Conservation (phyloP, 768 basidiomycete genomes). For the Porpolomopsis calyptriformis region DNA sequence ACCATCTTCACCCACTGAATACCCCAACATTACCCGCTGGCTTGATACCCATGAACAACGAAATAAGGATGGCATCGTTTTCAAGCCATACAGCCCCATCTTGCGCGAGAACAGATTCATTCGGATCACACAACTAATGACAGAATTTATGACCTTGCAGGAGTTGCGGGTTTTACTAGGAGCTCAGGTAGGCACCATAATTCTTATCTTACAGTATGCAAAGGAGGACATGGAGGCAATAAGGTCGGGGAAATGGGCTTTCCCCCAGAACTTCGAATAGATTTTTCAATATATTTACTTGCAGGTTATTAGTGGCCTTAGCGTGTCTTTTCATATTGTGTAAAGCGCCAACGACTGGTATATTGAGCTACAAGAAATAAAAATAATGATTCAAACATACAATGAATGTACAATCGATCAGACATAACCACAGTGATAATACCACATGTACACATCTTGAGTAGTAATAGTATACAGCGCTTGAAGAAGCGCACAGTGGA, state of each 20-base stretch:
- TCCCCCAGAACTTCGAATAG: too few species aligned
- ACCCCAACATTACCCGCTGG: slow-evolving; percentile 5
- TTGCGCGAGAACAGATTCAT: slow-evolving; percentile 7
- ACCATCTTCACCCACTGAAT: not conserved
- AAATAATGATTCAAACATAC: too few species aligned
- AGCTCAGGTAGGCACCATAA: slow-evolving; percentile 3
- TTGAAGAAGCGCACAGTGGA: not conserved
- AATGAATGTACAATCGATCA: too few species aligned
- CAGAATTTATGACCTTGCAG: slow-evolving; percentile 4
- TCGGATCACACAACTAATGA: slow-evolving; percentile 5
- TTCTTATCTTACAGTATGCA: slow-evolving; percentile 7
- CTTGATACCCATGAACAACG: not conserved
- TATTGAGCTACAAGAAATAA: too few species aligned
- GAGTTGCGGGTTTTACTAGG: slow-evolving; percentile 7
- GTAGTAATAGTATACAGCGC: slow-evolving; percentile 2
- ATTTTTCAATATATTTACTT: too few species aligned
- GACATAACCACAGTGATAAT: slow-evolving; percentile 7
- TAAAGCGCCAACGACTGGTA: too few species aligned
- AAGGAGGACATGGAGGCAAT: too few species aligned
- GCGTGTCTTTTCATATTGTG: too few species aligned
- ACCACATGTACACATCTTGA: slow-evolving; percentile 2
- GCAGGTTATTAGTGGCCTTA: too few species aligned
- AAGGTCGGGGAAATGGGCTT: too few species aligned
- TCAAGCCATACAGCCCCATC: slow-evolving; percentile 1
- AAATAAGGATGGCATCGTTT: slow-evolving; percentile 3